These are phyloP conservation scores for Lyophyllum atratum DNA, from an alignment of 768 basidiomycete species.

Conservation along the genomic window DNA sequence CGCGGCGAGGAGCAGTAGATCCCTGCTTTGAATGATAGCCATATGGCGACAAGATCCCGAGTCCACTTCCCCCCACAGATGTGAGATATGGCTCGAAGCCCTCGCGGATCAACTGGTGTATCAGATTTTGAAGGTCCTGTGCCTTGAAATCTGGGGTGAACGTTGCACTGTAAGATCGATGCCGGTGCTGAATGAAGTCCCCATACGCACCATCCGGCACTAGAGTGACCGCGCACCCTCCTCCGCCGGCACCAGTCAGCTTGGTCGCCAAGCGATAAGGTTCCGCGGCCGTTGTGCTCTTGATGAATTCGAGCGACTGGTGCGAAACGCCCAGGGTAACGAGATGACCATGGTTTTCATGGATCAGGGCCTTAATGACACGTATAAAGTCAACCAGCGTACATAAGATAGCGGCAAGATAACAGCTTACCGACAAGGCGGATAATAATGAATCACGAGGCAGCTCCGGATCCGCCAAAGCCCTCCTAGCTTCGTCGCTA, in stretches of 20 bases:
- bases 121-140: slow-evolving; percentile 56
- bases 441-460: slow-evolving; percentile 64
- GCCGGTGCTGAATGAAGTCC: slow-evolving; percentile 4
- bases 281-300: slow-evolving; percentile 59
- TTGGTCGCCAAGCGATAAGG: slow-evolving; percentile 85
- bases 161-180: slow-evolving; percentile 13
- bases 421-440: slow-evolving; percentile 65
- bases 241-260: slow-evolving; percentile 96
- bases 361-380: slow-evolving; percentile 66
- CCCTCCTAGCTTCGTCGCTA: slow-evolving; percentile 76
- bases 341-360: slow-evolving; percentile 88
- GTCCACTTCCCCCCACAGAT: slow-evolving; percentile 89
- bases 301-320: slow-evolving; percentile 80
- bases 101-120: slow-evolving; percentile 56
- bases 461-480: slow-evolving; percentile 73
- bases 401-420: slow-evolving; percentile 1
- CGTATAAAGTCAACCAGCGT: slow-evolving; percentile 15
- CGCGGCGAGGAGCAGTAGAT: slow-evolving; percentile 22
- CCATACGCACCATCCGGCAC: slow-evolving; percentile 81
- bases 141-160: slow-evolving; percentile 65
- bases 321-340: slow-evolving; percentile 90
- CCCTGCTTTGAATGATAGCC: slow-evolving; percentile 40
- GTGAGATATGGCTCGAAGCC: slow-evolving; percentile 87
- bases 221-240: slow-evolving; percentile 96
- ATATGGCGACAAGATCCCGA: slow-evolving; percentile 79